Evolutionary conservation across 164 flowering plant species (phyloP).

Genomic region (Piper longum): DNA sequence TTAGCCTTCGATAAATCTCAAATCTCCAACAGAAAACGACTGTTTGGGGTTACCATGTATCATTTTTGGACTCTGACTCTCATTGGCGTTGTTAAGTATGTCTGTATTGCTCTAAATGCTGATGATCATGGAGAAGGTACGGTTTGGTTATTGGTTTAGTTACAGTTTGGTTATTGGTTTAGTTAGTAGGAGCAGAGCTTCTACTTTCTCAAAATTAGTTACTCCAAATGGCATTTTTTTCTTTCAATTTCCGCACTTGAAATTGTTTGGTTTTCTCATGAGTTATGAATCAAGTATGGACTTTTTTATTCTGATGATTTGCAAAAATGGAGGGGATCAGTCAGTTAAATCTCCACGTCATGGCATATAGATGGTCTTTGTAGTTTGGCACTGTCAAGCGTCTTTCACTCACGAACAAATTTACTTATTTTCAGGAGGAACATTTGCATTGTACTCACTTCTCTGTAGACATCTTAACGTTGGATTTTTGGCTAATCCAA

Average conservation of each 20-base stretch:
- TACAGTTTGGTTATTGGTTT: too few species aligned
- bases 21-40: slow-evolving; percentile 51
- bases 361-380: neutral
- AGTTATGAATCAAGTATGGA: too few species aligned
- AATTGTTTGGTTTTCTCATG: too few species aligned
- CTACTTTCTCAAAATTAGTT: too few species aligned
- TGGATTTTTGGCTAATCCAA: slow-evolving; percentile 26
- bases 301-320: too few species aligned
- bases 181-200: too few species aligned
- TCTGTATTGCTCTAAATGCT: slow-evolving; percentile 54
- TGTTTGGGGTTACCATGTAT: slow-evolving; percentile 65
- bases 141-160: neutral
- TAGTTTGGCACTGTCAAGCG: neutral
- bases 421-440: slow-evolving; percentile 49
- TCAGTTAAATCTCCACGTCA: neutral
- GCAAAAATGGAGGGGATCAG: neutral
- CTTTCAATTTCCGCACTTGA: too few species aligned
- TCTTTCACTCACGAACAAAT: neutral
- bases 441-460: slow-evolving; percentile 70
- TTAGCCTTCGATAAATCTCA: slow-evolving; percentile 70
- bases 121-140: slow-evolving; percentile 90
- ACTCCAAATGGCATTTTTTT: too few species aligned
- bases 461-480: slow-evolving; percentile 58
- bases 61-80: slow-evolving; percentile 78
- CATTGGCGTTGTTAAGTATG: slow-evolving; percentile 69